Percentiles rank a stretch among this genome's conserved stretches.
Conservation (phyloP, 306 rosid genomes). For the Ormosia semicastrata region DNA sequence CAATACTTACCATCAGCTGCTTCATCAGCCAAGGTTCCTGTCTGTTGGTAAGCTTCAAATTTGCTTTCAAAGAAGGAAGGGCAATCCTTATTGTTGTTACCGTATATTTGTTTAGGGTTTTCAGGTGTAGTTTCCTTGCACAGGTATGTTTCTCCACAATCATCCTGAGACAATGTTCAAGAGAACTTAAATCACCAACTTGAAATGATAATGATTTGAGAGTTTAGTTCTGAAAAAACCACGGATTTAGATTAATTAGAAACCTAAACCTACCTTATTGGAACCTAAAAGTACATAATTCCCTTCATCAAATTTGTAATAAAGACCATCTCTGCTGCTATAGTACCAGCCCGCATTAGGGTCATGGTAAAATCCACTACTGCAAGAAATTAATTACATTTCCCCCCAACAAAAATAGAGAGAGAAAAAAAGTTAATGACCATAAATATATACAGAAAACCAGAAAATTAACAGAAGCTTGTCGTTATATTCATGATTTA, state of each 20-base stretch:
- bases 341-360: slow-evolving; percentile 91
- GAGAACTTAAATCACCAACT: neutral
- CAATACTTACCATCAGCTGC: slow-evolving; percentile 39
- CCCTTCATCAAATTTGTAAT: slow-evolving; percentile 82
- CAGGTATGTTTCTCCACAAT: slow-evolving; percentile 26
- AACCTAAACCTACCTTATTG: slow-evolving; percentile 33
- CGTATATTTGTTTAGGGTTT: slow-evolving; percentile 21
- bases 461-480: neutral
- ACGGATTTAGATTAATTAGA: neutral
- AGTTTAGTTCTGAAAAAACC: neutral
- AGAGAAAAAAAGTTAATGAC: neutral
- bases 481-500: neutral
- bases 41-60: slow-evolving; percentile 31
- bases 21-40: slow-evolving; percentile 27
- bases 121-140: slow-evolving; percentile 33
- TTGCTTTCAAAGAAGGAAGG: slow-evolving; percentile 28
- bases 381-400: slow-evolving; percentile 37
- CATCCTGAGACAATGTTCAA: slow-evolving; percentile 36
- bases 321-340: slow-evolving; percentile 61
- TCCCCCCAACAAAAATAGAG: neutral
- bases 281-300: slow-evolving; percentile 69
- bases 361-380: slow-evolving; percentile 90
- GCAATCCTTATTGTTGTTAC: slow-evolving; percentile 24
- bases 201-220: neutral
- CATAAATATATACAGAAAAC: neutral